Base-by-base conservation (phyloP, 1,139 yeast genomes). In the Pichia sp. region DNA sequence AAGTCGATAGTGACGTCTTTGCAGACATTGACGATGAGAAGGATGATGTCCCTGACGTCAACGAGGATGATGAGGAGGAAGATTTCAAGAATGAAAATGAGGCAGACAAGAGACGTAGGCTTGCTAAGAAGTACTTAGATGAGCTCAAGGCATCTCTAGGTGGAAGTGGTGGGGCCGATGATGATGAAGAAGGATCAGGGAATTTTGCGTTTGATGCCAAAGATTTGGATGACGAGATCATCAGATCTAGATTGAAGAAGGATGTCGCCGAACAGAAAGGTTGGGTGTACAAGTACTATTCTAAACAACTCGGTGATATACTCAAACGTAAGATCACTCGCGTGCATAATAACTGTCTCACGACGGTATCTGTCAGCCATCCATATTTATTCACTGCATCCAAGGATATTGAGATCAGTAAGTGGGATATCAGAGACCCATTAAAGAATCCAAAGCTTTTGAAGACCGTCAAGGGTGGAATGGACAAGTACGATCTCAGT, bases 251-350 rank as follows among this genome's bases (percentile, higher is more conserved):
- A 52, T 69, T 91, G 49, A 85, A 78, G 53, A 75, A 76, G 44
- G 98, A 91, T 54, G 95, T 85, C 32, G 95, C 95, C 1, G 96
- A 86, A 56, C 77, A 75, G 40, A 81, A 81, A 53, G 97, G 97
- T 25, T 74, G 75, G 48, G 73, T 87, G 16, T 88, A 81, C 58
- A 76, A 85, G 53, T 76, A 73, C 49, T 59, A 77, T 44, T 30
- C 37, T n/a, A 32, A 33, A 14, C 14, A 21, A 27, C 5, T 34
- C 3, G 84, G 76, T 3, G 74, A 67, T 34, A 53, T 57, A 41
- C 50, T 61, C 45, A 41, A 36, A 30, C 58, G 65, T 33, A 74
- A 77, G 17, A 16, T 33, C 10, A 41, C 44, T 3, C 66, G 88
- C 53, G 72, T 79, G 22, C 77, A 83, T 4, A 70, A 75, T 37